phyloP scores from a whole-genome alignment of 1,284 basidiomycete species.

The Microbotryomycetes sp. region DNA sequence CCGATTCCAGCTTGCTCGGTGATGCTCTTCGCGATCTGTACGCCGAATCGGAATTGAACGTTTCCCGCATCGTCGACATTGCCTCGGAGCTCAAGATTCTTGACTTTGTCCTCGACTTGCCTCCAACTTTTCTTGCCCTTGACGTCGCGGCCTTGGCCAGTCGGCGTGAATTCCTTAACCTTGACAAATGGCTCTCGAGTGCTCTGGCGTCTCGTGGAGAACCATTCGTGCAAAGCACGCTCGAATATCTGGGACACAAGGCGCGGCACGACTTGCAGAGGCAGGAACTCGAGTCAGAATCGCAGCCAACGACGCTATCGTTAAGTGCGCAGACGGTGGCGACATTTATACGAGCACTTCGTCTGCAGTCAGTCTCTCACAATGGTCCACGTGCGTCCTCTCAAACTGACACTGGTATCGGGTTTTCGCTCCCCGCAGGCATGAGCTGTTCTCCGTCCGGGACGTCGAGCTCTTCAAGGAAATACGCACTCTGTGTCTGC shows the following conservation, averaged over 20 bases:
- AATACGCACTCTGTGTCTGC: slow-evolving; percentile 86
- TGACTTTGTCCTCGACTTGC: slow-evolving; percentile 76
- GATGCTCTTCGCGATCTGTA: slow-evolving; percentile 87
- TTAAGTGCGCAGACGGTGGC: slow-evolving; percentile 79
- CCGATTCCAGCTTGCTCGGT: slow-evolving; percentile 74
- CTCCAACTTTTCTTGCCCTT: slow-evolving; percentile 69
- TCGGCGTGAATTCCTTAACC: slow-evolving; percentile 83
- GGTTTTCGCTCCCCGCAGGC: slow-evolving; percentile 21
- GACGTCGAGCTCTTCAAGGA: slow-evolving; percentile 86
- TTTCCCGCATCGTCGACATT: slow-evolving; percentile 88
- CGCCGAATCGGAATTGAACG: slow-evolving; percentile 82
- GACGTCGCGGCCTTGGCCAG: slow-evolving; percentile 92
- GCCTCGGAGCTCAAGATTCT: slow-evolving; percentile 92
- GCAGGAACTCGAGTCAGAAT: slow-evolving; percentile 59
- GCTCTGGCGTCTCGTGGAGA: slow-evolving; percentile 70
- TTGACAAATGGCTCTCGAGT: slow-evolving; percentile 93
- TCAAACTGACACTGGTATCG: slow-evolving; percentile 3
- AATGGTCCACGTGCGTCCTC: slow-evolving; percentile 14
- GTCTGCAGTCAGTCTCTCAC: slow-evolving; percentile 56
- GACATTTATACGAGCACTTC: slow-evolving; percentile 78
- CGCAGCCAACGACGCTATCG: slow-evolving; percentile 69
- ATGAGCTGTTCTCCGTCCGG: slow-evolving; percentile 51
- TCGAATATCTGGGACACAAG: slow-evolving; percentile 82
- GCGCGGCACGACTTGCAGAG: slow-evolving; percentile 76
- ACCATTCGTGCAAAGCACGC: slow-evolving; percentile 78